Evolutionary conservation across 345 rosid species (phyloP), one percentile per base, ranked within the genome.

Genomic region (Eucalyptus albens): DNA sequence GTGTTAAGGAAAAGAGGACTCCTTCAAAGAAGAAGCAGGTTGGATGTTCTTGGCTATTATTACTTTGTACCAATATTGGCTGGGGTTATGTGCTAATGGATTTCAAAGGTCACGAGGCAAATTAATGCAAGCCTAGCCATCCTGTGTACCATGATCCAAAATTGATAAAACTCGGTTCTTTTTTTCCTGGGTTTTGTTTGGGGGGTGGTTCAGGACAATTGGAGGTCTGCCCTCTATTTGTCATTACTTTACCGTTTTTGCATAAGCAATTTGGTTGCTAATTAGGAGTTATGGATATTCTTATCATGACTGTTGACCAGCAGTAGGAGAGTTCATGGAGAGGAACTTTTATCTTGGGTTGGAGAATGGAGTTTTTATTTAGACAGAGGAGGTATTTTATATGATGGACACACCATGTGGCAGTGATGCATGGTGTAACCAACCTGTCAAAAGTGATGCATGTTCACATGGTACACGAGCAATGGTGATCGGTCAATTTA

Each of bases 1-100:
- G 90, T 51, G 4, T 37, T 37, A 37, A 37, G 37, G 37, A 37
- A 37, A 97, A 95, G 94, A 97, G 96, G 91, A 93, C 55, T 51
- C 6, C 55, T 51, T 51, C 95, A 60, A 97, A 97, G 96, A 97
- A 97, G 92, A 97, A 97, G 89, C 97, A 94, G 99, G 99, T 95
- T 80, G 85, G 87, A 55, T 83, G 29, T 88, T 82, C 65, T 50
- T 88, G 22, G 44, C 82, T 72, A 33, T 19, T 17, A 17, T 17
- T 31, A 72, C 85, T 40, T 77, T 40, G 47, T 40, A 21, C 83
- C 47, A 11, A 21, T 77, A 40, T 77, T 77, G 83, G 83, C 85
- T 77, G 85, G 85, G 29, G 22, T 37, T 72, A 16, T 69, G 44
- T 33, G 44, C 81, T 69, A 33, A 69, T 69, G 81, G 44, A 33